Conservation (phyloP, 768 basidiomycete genomes). For the Lepiota venenata region DNA sequence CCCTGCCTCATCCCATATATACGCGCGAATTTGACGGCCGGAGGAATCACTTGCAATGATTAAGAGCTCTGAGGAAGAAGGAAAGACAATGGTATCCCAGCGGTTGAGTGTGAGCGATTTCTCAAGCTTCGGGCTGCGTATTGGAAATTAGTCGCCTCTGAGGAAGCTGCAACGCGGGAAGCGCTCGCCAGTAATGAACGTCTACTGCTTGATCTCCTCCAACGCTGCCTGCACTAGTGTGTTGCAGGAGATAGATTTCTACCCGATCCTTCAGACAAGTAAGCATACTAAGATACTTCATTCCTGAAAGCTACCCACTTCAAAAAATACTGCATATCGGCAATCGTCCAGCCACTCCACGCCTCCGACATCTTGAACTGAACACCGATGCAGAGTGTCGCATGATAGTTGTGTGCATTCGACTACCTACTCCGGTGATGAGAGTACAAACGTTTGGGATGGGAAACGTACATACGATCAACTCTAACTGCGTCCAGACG, state of each 20-base stretch:
- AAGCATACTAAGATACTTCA: neutral
- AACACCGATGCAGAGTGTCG: constrained; percentile 24
- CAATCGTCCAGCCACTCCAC: constrained; percentile 37
- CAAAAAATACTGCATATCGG: constrained; percentile 35
- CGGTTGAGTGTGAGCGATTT: constrained; percentile 2
- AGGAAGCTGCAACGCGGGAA: neutral
- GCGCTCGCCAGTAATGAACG: constrained; percentile 6
- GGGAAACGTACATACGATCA: constrained; percentile 31
- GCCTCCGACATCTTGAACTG: constrained; percentile 24
- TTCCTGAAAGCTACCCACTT: constrained; percentile 24
- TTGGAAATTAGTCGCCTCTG: neutral
- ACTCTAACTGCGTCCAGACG: constrained; percentile 43
- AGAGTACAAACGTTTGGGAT: neutral
- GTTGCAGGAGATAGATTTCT: constrained; percentile 32
- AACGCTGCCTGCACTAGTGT: constrained; percentile 29
- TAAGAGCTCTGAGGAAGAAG: constrained; percentile 10
- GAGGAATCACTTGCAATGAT: constrained; percentile 10
- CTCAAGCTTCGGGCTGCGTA: constrained; percentile 6
- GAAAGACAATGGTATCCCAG: constrained; percentile 13
- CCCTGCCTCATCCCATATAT: constrained; percentile 3
- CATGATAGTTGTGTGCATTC: constrained; percentile 29
- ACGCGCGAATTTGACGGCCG: constrained; percentile 23
- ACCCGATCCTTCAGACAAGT: constrained; percentile 31
- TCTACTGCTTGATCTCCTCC: constrained; percentile 3
- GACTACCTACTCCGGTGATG: constrained; percentile 29